phyloP scores from a whole-genome alignment of 2,329 filamentous ascomycete species.

The Monosporascus ibericus region DNA sequence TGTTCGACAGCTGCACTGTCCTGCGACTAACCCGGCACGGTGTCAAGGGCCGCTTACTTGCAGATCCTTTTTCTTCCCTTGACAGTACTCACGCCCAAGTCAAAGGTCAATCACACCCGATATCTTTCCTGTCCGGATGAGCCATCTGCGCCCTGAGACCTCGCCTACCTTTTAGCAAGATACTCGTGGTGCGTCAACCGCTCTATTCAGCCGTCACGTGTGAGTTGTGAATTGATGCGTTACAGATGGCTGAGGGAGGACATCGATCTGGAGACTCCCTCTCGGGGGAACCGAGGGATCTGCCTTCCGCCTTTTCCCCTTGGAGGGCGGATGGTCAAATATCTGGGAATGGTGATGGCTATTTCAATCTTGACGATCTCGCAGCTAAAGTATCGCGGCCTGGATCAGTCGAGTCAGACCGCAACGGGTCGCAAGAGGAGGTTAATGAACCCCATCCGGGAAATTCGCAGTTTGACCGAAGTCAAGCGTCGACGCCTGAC shows the following conservation, averaged over 20 bases:
- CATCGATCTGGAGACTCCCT: neutral
- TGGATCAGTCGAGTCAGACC: neutral
- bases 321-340: constrained; percentile 7
- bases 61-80: too few relatives aligned
- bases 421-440: too few relatives aligned
- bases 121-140: neutral
- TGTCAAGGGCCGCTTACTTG: too few relatives aligned
- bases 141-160: neutral
- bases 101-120: too few relatives aligned
- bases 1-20: too few relatives aligned
- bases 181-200: neutral
- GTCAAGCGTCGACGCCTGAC: constrained; percentile 1
- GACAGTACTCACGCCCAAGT: too few relatives aligned
- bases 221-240: neutral
- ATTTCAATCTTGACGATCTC: neutral
- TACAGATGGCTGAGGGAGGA: neutral
- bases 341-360: neutral
- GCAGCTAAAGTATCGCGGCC: constrained; percentile 1
- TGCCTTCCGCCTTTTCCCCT: constrained; percentile 20
- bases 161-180: neutral
- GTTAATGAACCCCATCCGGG: neutral
- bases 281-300: neutral
- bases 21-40: too few relatives aligned
- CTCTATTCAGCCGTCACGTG: neutral
- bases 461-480: neutral